Percentiles rank a stretch among this genome's conserved stretches.
Conservation (phyloP, 1,139 yeast genomes). For the Pichia sp. region DNA sequence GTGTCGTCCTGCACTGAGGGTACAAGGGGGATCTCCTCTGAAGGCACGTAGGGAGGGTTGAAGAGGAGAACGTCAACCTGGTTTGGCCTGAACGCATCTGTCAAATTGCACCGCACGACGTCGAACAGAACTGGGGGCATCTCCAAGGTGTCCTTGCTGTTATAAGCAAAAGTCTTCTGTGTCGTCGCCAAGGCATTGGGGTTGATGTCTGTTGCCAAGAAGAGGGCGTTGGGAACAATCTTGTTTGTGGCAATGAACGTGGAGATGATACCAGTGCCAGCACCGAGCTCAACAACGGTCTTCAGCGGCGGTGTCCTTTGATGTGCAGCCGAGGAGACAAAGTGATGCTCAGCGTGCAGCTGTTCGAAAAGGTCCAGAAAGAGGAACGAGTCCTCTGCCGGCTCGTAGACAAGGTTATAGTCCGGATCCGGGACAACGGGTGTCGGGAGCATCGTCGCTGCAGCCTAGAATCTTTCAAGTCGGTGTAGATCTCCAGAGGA, state of each 20-base stretch:
- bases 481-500: too few species aligned
- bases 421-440: slow-evolving; percentile 46
- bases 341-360: slow-evolving; percentile 40
- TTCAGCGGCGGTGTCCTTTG: slow-evolving; percentile 25
- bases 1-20: slow-evolving; percentile 39
- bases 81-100: slow-evolving; percentile 43
- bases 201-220: slow-evolving; percentile 72
- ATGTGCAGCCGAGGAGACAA: slow-evolving; percentile 26
- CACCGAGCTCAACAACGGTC: slow-evolving; percentile 76
- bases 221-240: slow-evolving; percentile 48
- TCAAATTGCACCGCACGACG: slow-evolving; percentile 54
- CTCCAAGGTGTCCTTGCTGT: slow-evolving; percentile 32
- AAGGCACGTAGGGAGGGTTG: slow-evolving; percentile 97
- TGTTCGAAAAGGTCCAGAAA: slow-evolving; percentile 74
- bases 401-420: slow-evolving; percentile 71
- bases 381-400: slow-evolving; percentile 86
- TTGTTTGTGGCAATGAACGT: slow-evolving; percentile 57
- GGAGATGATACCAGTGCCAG: slow-evolving; percentile 86
- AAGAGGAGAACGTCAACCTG: slow-evolving; percentile 69
- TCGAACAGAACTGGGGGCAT: slow-evolving; percentile 40
- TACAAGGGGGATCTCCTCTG: slow-evolving; percentile 54
- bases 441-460: slow-evolving; percentile 49
- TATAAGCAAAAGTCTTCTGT: slow-evolving; percentile 46
- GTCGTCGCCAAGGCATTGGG: slow-evolving; percentile 68
- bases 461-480: not conserved